These are phyloP conservation scores for Barnettozyma sucrosica DNA, from an alignment of 805 yeast genomes.

Conservation along the genomic window DNA sequence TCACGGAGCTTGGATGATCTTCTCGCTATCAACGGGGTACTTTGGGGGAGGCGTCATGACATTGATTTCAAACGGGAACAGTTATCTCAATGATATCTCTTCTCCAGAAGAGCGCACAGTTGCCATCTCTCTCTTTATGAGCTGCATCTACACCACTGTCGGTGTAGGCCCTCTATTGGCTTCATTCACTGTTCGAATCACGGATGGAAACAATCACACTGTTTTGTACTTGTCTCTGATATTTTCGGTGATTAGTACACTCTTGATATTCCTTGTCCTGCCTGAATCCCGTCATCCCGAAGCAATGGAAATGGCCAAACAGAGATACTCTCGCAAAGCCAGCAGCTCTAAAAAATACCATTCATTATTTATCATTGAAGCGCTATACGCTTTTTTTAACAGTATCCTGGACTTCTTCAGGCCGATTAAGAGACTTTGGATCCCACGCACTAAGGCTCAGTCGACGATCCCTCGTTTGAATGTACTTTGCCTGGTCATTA, in stretches of 20 bases:
- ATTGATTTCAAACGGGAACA: conserved; percentile 21
- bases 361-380: not conserved
- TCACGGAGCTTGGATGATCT: conserved; percentile 9
- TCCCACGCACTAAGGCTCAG: conserved; percentile 12
- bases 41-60: conserved; percentile 24
- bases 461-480: conserved; percentile 18
- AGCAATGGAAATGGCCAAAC: conserved; percentile 14
- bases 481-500: conserved; percentile 14
- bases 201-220: conserved; percentile 6
- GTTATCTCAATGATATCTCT: conserved; percentile 21
- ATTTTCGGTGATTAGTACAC: conserved; percentile 8
- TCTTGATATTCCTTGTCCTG: conserved; percentile 6
- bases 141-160: conserved; percentile 18
- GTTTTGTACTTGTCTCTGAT: conserved; percentile 8
- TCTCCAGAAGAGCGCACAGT: conserved; percentile 14
- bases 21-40: conserved; percentile 12
- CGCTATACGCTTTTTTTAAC: not conserved
- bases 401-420: conserved; percentile 7
- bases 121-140: conserved; percentile 19
- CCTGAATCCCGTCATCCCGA: conserved; percentile 20
- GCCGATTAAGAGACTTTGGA: conserved; percentile 20
- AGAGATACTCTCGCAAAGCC: conserved; percentile 1
- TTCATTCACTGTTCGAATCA: conserved; percentile 15
- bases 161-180: conserved; percentile 24
- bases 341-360: not conserved